Evolutionary conservation across 2,329 filamentous ascomycete genomes (phyloP), one percentile per base, ranked within the genome.

Genomic region (Pseudogymnoascus pannorum): DNA sequence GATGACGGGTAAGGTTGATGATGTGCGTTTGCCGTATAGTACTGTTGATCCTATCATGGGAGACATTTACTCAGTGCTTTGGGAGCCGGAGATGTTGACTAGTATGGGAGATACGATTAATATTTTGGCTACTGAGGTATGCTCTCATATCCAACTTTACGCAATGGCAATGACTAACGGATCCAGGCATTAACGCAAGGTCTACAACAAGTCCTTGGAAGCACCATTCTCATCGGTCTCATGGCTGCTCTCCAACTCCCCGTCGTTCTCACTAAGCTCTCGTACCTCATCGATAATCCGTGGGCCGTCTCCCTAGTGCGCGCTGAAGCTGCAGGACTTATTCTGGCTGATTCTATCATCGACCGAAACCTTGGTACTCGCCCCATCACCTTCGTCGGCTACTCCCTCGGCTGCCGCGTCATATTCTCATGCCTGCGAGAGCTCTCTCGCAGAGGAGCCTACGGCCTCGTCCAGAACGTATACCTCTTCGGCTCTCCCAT

Each of bases 61-160:
- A 11, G 94, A 99, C 72, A 87, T 99, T 14, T 99, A 99, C 76
- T 97, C 93, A 0, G 87, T 99, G 9, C 79, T 95, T 62, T 99
- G 94, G 92, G 94, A 99, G 74, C 95, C 94, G 2, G 94, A 99
- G 72, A 96, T 99, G 92, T 82, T 99, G 71, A 88, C 86, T 68
- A 96, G 91, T 75, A 99, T 97, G 87, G 94, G 94, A 83, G 91
- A 94, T 72, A 99, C 94, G 51, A 97, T 99, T 70, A 97, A 97
- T 70, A 97, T 99, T 75, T 79, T 99, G 66, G 94, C 94, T 62
- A 99, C 94, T 33, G 94, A 99, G 85, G 91, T 93, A 75, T 75
- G 82, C 14, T n/a, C 40, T 14, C 31, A 12, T 16, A 31, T 54
- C 44, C 26, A 36, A 51, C 2, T 12, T 29, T 38, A 7, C n/a